phyloP scores from a whole-genome alignment of 2,329 filamentous ascomycete genomes.

The Fusarium xyrophilum region DNA sequence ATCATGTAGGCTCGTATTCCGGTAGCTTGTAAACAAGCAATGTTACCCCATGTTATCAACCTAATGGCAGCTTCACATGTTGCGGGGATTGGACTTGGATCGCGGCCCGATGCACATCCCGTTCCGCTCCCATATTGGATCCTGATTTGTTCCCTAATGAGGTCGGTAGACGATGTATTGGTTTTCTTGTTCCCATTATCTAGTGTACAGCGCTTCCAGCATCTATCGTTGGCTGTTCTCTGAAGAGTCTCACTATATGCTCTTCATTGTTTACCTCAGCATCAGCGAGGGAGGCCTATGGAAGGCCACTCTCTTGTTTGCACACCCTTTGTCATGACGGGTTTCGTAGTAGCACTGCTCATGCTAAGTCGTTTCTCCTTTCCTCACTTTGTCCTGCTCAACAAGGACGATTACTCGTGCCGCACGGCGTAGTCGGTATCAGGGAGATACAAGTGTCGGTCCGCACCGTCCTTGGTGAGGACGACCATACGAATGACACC shows the following conservation, averaged over 20 bases:
- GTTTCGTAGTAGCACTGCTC: slow-evolving; percentile 24
- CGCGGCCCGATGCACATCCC: slow-evolving; percentile 1
- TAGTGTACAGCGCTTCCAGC: slow-evolving; percentile 42
- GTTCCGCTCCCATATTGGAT: slow-evolving; percentile 19
- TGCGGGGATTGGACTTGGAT: background rate
- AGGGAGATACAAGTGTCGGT: slow-evolving; percentile 93
- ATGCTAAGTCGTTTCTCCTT: slow-evolving; percentile 11
- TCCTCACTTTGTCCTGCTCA: slow-evolving; percentile 30
- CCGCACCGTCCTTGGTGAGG: slow-evolving; percentile 84
- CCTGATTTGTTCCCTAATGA: slow-evolving; percentile 8
- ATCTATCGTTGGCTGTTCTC: slow-evolving; percentile 16
- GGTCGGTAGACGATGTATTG: slow-evolving; percentile 31
- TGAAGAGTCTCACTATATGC: slow-evolving; percentile 12
- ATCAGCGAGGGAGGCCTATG: slow-evolving; percentile 2
- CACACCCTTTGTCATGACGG: slow-evolving; percentile 23
- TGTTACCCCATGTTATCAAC: background rate
- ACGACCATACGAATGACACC: slow-evolving; percentile 99
- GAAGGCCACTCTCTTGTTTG: slow-evolving; percentile 10
- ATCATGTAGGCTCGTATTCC: background rate
- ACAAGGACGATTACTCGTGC: slow-evolving; percentile 61
- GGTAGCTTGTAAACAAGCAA: background rate
- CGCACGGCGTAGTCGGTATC: slow-evolving; percentile 83
- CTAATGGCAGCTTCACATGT: background rate
- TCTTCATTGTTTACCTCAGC: slow-evolving; percentile 12
- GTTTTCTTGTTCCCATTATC: slow-evolving; percentile 40